Evolutionary conservation across 257 asterid genomes (phyloP), one percentile per base, ranked within the genome.

Genomic region (Primulina tabacum): DNA sequence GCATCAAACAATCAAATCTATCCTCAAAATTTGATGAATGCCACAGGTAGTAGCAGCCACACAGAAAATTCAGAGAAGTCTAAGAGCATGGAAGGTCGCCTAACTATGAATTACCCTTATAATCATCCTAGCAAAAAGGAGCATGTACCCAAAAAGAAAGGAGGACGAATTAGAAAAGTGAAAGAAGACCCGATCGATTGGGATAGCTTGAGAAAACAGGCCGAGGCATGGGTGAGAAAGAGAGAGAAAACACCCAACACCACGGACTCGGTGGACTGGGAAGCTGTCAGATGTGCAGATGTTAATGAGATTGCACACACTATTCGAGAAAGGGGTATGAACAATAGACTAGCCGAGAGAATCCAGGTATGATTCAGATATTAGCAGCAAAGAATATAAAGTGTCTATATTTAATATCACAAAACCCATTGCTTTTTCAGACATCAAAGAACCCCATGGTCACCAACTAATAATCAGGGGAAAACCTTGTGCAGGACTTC

Each of bases 181-280:
- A 86, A 84, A 78, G 83, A 75, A 74, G 71, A 47, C 38, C 75
- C 73, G 62, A 76, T 83, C 68, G 85, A 88, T 61, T 94, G 99
- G 97, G 99, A 90, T 77, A 74, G 60, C 55, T 78, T 91, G 70
- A 86, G 97, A 72, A 83, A 78, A 73, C 79, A 84, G 76, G 88
- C 86, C 29, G 68, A 57, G 32, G 69, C 76, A 50, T 71, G 72
- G 35, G 83, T 90, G 70, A 78, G 66, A 72, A 79, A 80, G 72
- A 86, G 84, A 73, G 91, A 78, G 65, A 83, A 72, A 77, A 78
- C 96, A 65, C 70, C 24, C 43, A 80, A 82, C 77, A 82, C 89
- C 56, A 79, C 80, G 88, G 97, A 94, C 69, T 87, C 99, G n/a
- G 86, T 89, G 80, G 96, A 94, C 80, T 94, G 96, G 96, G 99